Evolutionary conservation across 2,329 filamentous ascomycete species (phyloP).

Genomic region (Xylariales sp.): DNA sequence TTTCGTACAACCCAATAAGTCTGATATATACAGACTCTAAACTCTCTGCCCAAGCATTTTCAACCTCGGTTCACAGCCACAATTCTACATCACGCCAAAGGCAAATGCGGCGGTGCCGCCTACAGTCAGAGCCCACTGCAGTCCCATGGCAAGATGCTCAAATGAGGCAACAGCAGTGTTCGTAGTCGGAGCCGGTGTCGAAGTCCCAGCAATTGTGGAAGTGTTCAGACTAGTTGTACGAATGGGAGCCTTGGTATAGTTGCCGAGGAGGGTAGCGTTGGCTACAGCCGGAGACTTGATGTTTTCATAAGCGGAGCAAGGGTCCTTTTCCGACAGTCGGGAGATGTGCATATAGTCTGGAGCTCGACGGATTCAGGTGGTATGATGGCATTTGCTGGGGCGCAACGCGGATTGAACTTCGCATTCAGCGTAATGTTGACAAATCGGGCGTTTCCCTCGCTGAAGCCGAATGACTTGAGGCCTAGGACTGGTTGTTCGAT

Average conservation of each 20-base stretch:
- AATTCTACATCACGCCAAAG: too few relatives aligned
- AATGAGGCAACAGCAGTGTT: too few relatives aligned
- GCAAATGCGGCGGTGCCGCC: too few relatives aligned
- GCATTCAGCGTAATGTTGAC: not conserved
- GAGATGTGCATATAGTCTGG: not conserved
- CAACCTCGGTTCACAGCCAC: too few relatives aligned
- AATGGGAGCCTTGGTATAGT: not conserved
- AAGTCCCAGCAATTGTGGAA: not conserved
- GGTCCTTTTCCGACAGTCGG: not conserved
- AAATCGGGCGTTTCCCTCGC: not conserved
- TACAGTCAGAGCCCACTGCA: too few relatives aligned
- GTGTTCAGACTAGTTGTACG: not conserved
- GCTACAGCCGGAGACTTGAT: not conserved
- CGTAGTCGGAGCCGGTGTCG: not conserved
- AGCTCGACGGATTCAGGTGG: not conserved
- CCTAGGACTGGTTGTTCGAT: not conserved
- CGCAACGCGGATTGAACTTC: not conserved
- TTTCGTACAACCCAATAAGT: too few relatives aligned
- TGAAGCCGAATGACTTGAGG: not conserved
- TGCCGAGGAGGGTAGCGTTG: not conserved
- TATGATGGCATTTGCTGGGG: not conserved
- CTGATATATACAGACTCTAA: too few relatives aligned
- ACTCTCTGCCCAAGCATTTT: too few relatives aligned
- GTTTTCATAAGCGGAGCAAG: not conserved
- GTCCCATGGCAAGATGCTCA: too few relatives aligned